These are phyloP conservation scores for Achlya hypogyna DNA, from an alignment of 352 stramenopile species.

Conservation along the genomic window DNA sequence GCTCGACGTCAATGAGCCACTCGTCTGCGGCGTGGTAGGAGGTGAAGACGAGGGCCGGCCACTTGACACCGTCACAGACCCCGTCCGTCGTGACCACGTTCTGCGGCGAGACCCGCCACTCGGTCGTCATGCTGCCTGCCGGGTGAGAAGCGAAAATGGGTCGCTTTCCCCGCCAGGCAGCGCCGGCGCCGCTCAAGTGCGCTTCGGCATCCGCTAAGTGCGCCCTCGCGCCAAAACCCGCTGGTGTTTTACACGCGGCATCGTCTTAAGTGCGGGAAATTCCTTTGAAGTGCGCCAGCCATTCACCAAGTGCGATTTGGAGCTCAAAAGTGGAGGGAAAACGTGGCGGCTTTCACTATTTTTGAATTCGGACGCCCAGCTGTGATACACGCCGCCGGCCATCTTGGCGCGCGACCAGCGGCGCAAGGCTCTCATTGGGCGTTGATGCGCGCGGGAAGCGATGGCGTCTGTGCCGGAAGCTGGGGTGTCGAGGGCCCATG, in stretches of 20 bases:
- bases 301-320: background rate
- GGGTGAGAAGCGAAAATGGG: background rate
- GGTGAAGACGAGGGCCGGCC: conserved; percentile 12
- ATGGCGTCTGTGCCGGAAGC: too few relatives aligned
- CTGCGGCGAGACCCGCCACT: conserved; percentile 2
- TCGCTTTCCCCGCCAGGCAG: background rate
- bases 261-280: background rate
- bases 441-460: too few relatives aligned
- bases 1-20: conserved; percentile 29
- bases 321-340: conserved; percentile 8
- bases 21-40: conserved; percentile 12
- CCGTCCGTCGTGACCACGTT: conserved; percentile 1
- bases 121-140: background rate
- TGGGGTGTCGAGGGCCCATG: too few relatives aligned
- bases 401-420: too few relatives aligned
- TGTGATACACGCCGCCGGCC: background rate
- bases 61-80: conserved; percentile 6
- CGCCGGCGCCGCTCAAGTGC: background rate
- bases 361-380: background rate
- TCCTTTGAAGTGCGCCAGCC: too few relatives aligned
- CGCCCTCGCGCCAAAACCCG: background rate
- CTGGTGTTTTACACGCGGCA: background rate
- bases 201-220: background rate
- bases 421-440: too few relatives aligned
- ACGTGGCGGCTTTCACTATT: conserved; percentile 1